Evolutionary conservation across 306 rosid genomes (phyloP).

Genomic region (Cucurbita maxima): DNA sequence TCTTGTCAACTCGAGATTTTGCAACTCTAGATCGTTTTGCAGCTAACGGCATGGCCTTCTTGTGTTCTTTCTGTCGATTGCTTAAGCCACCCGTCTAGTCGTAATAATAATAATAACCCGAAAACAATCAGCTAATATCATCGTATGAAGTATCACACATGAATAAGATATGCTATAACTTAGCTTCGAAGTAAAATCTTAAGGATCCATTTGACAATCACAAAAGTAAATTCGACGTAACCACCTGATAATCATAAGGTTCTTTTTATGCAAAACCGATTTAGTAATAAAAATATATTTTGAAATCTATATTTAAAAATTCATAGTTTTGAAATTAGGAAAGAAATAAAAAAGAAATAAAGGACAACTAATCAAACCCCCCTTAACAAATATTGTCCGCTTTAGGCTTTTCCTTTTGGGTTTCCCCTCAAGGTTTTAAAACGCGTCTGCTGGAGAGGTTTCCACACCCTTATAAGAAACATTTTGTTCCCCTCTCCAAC

Average conservation of each 20-base stretch:
- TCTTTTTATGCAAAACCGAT: background rate
- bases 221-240: background rate
- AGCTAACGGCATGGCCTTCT: constrained; percentile 62
- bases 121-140: background rate
- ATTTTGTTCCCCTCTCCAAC: no score
- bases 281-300: background rate
- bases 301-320: background rate
- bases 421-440: no score
- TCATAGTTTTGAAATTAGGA: background rate
- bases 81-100: constrained; percentile 74
- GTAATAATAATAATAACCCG: background rate
- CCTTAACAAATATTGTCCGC: no score
- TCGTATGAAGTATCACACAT: background rate
- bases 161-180: background rate
- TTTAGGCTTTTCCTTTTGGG: no score
- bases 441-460: no score
- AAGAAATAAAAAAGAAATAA: background rate
- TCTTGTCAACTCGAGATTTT: constrained; percentile 32
- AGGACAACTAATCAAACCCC: no score
- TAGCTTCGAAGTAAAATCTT: background rate
- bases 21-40: constrained; percentile 49
- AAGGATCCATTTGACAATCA: background rate
- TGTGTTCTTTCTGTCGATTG: constrained; percentile 75
- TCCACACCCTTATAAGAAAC: no score
- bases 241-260: background rate